phyloP scores from a whole-genome alignment of 495 filamentous ascomycete species.

The Penicillium verhagenii region DNA sequence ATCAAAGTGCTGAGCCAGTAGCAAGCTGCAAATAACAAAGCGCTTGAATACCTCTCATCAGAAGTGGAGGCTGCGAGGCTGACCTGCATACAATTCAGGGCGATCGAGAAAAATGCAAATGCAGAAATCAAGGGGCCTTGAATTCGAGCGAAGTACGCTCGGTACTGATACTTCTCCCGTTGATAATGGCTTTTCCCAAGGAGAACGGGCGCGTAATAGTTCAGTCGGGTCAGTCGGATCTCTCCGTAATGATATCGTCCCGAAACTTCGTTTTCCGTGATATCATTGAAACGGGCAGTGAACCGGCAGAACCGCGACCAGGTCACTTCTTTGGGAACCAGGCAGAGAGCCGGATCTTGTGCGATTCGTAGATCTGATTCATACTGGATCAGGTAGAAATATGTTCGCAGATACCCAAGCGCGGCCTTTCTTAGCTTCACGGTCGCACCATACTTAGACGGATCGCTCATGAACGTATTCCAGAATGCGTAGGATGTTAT shows the following conservation, averaged over 20 bases:
- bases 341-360: not conserved
- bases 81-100: too few relatives aligned
- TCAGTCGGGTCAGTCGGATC: too few relatives aligned
- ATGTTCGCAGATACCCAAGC: conserved; percentile 12
- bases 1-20: conserved; percentile 6
- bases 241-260: not conserved
- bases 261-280: not conserved
- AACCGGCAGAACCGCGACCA: not conserved
- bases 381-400: conserved; percentile 10
- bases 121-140: too few relatives aligned
- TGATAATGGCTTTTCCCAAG: too few relatives aligned
- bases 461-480: not conserved
- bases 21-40: conserved; percentile 3
- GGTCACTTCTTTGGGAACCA: not conserved
- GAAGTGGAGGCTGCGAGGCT: not conserved
- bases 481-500: conserved; percentile 6
- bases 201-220: too few relatives aligned
- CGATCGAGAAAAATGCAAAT: too few relatives aligned
- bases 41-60: conserved; percentile 5
- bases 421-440: conserved; percentile 5
- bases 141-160: too few relatives aligned
- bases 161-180: too few relatives aligned
- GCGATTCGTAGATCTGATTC: conserved; percentile 10
- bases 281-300: not conserved
- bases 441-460: not conserved